phyloP scores from a whole-genome alignment of 208 protist genomes.

The Phytomonas sp. region DNA sequence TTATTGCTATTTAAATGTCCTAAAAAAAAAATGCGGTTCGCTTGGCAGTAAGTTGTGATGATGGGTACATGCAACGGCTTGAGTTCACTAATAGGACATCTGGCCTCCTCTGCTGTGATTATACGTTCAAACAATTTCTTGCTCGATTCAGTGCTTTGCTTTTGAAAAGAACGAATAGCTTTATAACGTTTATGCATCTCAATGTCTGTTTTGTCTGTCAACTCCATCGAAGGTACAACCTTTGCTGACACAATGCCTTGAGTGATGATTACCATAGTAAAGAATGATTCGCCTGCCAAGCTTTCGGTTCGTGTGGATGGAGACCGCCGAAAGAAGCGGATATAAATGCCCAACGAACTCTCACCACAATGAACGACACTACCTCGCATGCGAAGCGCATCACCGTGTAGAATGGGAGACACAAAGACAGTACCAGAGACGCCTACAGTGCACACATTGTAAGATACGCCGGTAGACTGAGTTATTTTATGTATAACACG shows the following conservation, averaged over 20 bases:
- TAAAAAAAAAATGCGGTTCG: constrained; percentile 84
- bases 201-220: constrained; percentile 61
- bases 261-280: constrained; percentile 86
- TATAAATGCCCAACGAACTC: constrained; percentile 78
- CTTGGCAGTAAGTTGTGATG: constrained; percentile 30
- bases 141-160: constrained; percentile 18
- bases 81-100: constrained; percentile 49
- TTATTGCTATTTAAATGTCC: constrained; percentile 89
- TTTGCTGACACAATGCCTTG: constrained; percentile 64
- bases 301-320: constrained; percentile 52
- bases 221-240: constrained; percentile 68
- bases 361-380: constrained; percentile 70
- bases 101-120: constrained; percentile 34
- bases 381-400: constrained; percentile 71
- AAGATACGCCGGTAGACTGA: not conserved
- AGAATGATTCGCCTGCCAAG: constrained; percentile 71
- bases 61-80: constrained; percentile 59
- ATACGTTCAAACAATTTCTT: constrained; percentile 6
- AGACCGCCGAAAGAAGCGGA: constrained; percentile 63
- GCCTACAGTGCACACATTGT: constrained; percentile 56
- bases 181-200: constrained; percentile 53
- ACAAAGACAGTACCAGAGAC: constrained; percentile 79
- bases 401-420: constrained; percentile 77
- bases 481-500: not conserved
- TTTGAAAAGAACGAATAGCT: constrained; percentile 29